Evolutionary conservation across 164 flowering plant species (phyloP).

Genomic region (Sextonia rubra): DNA sequence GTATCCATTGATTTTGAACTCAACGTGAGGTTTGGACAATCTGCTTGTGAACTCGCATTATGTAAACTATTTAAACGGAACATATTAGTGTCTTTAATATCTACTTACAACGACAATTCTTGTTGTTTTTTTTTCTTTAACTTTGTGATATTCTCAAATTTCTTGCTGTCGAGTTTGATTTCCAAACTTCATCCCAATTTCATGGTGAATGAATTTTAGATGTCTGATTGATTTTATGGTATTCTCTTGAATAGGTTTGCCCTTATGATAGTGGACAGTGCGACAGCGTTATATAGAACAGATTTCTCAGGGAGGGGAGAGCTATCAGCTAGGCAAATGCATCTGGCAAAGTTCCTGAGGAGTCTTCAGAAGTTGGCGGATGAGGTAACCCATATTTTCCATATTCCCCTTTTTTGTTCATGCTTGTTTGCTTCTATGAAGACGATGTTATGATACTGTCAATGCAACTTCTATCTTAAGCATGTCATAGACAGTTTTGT

Average conservation of each 20-base stretch:
- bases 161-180: neutral
- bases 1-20: too few relatives aligned
- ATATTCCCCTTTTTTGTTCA: neutral
- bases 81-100: too few relatives aligned
- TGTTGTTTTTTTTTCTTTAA: neutral
- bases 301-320: constrained; percentile 96
- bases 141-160: neutral
- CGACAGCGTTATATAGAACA: constrained; percentile 89
- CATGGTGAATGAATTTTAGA: neutral
- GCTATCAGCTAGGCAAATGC: constrained; percentile 90
- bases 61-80: too few relatives aligned
- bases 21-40: too few relatives aligned
- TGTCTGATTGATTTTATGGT: neutral
- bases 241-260: constrained; percentile 55
- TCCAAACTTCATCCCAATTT: neutral
- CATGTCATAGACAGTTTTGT: neutral
- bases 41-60: too few relatives aligned
- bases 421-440: neutral
- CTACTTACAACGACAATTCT: neutral
- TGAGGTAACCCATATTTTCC: constrained; percentile 47
- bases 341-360: constrained; percentile 31
- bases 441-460: neutral
- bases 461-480: neutral
- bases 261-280: constrained; percentile 89
- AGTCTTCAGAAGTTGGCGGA: constrained; percentile 94